These are phyloP conservation scores for Cordyceps tenuipes DNA, from an alignment of 2,329 filamentous ascomycete genomes.

Conservation along the genomic window DNA sequence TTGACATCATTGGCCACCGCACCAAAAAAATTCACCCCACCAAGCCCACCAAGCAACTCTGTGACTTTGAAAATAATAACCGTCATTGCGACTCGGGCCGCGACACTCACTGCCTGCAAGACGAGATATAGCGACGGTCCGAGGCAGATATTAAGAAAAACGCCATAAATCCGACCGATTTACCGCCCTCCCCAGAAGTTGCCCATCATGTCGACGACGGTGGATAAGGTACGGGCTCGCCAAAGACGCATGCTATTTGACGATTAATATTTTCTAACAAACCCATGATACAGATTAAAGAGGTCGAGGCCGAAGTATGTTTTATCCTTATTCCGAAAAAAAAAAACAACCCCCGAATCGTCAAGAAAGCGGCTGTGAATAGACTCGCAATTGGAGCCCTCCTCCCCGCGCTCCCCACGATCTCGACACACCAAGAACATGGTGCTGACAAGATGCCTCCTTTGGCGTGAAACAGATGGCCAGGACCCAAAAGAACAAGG, in stretches of 20 bases:
- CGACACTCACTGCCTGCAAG: not conserved
- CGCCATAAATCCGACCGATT: not conserved
- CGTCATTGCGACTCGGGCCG: not conserved
- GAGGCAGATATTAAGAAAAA: not conserved
- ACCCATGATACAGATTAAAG: conserved; percentile 65
- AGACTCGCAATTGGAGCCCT: not conserved
- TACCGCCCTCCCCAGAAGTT: conserved; percentile 7
- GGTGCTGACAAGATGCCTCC: conserved; percentile 11
- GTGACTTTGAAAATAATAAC: conserved; percentile 2
- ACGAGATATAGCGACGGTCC: not conserved
- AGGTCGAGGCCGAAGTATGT: conserved; percentile 87
- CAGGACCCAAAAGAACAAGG: conserved; percentile 95
- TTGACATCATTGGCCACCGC: conserved; percentile 26
- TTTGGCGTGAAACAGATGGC: conserved; percentile 59
- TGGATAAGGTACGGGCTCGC: conserved; percentile 68
- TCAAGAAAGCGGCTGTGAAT: not conserved
- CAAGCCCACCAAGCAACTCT: conserved; percentile 19
- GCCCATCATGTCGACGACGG: conserved; percentile 83
- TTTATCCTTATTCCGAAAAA: conserved; percentile 15
- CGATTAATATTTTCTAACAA: conserved; percentile 7
- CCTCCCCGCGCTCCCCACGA: not conserved
- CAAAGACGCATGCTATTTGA: not conserved
- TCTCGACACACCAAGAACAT: not conserved
- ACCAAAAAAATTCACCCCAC: conserved; percentile 33
- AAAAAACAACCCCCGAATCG: not conserved